These are phyloP conservation scores for Capsicum pubescens DNA, from an alignment of 257 asterid genomes.

Conservation along the genomic window DNA sequence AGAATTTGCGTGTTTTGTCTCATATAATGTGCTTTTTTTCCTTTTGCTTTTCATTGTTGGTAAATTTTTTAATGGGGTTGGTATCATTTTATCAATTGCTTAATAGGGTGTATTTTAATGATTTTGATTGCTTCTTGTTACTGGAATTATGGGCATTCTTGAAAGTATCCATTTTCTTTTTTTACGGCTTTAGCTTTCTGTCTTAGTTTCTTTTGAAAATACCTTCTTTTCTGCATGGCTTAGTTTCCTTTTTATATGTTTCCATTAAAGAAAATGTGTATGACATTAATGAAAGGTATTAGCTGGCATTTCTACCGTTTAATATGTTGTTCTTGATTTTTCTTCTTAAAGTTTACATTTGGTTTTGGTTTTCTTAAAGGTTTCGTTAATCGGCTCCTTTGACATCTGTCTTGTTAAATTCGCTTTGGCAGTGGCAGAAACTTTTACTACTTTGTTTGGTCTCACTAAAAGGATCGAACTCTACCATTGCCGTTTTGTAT, in stretches of 20 bases:
- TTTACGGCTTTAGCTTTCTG: neutral
- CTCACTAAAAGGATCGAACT: neutral
- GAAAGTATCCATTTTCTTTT: neutral
- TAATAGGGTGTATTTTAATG: neutral
- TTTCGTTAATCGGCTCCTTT: neutral
- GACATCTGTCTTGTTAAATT: neutral
- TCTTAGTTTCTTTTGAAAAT: neutral
- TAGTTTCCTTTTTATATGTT: neutral
- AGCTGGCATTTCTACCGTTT: neutral
- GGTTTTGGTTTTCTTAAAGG: neutral
- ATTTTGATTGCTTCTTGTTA: neutral
- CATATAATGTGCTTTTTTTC: too few species aligned
- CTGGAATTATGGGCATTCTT: neutral
- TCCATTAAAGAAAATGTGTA: neutral
- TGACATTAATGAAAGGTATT: neutral
- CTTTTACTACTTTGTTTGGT: conserved; percentile 3
- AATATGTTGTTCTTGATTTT: conserved; percentile 17
- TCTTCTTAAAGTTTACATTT: neutral
- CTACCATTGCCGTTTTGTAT: neutral
- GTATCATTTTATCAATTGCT: neutral
- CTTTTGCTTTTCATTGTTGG: neutral
- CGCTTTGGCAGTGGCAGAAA: neutral
- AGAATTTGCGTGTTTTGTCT: neutral
- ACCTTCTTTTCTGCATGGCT: neutral
- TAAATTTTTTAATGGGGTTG: neutral